Evolutionary conservation across 371 early-diverging fungal species (phyloP), one percentile per base, ranked within the genome.

Genomic region (Dentiscutata heterogama): DNA sequence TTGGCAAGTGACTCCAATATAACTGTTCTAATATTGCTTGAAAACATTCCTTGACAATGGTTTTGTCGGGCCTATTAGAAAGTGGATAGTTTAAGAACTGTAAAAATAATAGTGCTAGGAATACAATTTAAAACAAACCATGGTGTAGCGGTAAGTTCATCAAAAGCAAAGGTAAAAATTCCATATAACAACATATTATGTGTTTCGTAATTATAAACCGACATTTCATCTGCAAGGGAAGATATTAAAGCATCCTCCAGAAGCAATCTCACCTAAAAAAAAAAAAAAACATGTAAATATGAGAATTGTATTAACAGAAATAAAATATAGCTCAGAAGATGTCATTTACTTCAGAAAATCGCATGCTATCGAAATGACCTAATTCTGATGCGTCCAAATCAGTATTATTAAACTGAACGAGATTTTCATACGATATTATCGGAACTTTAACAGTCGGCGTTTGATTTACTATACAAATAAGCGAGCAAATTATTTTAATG

Each of bases 11-110:
- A 56, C 88, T 87, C 88, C 90, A 89, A 63, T 93, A 92, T 63
- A 96, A 85, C 73, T 94, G 93, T 82, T 93, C 92, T 31, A 94
- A 84, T n/a, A 96, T 81, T 20, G 87, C 83, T 27, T 85, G 61
- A 22, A 96, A 83, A 71, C 93, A 89, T 81, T 94, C 93, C 64
- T 91, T 86, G 56, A 92, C 85, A 8, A 89, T 78, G 16, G 85
- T 88, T 31, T 85, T 85, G 50, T 87, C 74, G 8, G 88, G 90
- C n/a, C 89, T 89, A 67, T 11, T 13, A 78, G 20, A 78, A n/a
- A 51, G 61, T 39, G 27, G 61, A 78, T 50, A 4, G 16, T 46
- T 39, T 20, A 78, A 50, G 11, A 61, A 54, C 8, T 22, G 27
- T 39, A 39, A 77, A 61, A 22, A 10, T 64, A 7, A 64, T 29